Evolutionary conservation across 495 filamentous ascomycete species (phyloP).

Genomic region (Penicillium bovifimosum): DNA sequence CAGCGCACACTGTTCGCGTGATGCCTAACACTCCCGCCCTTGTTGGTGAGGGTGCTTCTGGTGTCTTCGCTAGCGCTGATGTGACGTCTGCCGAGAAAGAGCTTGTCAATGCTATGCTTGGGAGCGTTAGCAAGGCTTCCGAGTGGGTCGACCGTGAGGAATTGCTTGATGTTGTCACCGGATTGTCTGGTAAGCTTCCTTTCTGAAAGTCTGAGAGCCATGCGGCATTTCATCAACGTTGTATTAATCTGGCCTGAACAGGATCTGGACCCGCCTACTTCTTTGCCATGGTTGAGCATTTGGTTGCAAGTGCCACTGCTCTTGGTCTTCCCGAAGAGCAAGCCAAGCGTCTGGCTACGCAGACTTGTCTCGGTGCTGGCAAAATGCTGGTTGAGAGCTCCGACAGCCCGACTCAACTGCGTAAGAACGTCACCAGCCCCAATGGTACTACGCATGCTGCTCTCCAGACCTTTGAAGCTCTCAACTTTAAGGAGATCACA

Average conservation of each 20-base stretch:
- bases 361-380: slow-evolving; percentile 40
- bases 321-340: slow-evolving; percentile 35
- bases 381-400: slow-evolving; percentile 37
- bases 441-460: slow-evolving; percentile 41
- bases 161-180: slow-evolving; percentile 38
- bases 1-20: slow-evolving; percentile 32
- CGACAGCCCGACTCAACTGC: slow-evolving; percentile 33
- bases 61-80: slow-evolving; percentile 27
- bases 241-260: slow-evolving; percentile 5
- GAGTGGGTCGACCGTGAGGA: slow-evolving; percentile 42
- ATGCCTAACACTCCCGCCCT: slow-evolving; percentile 43
- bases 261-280: slow-evolving; percentile 42
- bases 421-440: slow-evolving; percentile 42
- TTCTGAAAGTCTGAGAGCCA: too few species aligned
- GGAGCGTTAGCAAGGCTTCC: slow-evolving; percentile 34
- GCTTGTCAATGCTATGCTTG: slow-evolving; percentile 30
- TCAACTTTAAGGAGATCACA: slow-evolving; percentile 31
- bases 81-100: slow-evolving; percentile 31
- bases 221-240: background rate
- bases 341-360: slow-evolving; percentile 36
- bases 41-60: slow-evolving; percentile 34
- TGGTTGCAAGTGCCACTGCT: slow-evolving; percentile 34
- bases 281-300: slow-evolving; percentile 43
- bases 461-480: slow-evolving; percentile 32
- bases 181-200: slow-evolving; percentile 32